Percentiles rank a stretch among this genome's conserved stretches.
These are phyloP conservation scores for Polytolypa hystricis DNA, from an alignment of 2,329 filamentous ascomycete species.

Conservation along the genomic window DNA sequence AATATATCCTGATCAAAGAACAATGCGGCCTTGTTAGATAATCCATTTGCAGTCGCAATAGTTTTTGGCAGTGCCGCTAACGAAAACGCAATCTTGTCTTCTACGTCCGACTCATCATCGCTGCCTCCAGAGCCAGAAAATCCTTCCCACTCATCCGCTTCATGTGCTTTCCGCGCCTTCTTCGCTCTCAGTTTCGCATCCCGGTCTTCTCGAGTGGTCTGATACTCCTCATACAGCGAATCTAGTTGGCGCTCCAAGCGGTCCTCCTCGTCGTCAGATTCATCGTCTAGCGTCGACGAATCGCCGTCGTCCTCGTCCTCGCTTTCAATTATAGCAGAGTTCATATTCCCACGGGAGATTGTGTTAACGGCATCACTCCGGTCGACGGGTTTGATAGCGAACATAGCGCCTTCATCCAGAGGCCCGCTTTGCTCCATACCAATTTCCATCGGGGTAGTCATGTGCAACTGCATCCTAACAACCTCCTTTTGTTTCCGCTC, in stretches of 20 bases:
- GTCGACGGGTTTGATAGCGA: slow-evolving; percentile 71
- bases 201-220: slow-evolving; percentile 62
- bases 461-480: slow-evolving; percentile 92
- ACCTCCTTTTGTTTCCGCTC: slow-evolving; percentile 92
- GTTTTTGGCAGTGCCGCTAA: slow-evolving; percentile 3
- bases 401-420: slow-evolving; percentile 71
- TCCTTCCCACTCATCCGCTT: slow-evolving; percentile 86
- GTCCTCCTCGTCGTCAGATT: slow-evolving; percentile 68
- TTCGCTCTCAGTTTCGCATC: slow-evolving; percentile 89
- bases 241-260: slow-evolving; percentile 76
- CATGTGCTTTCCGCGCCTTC: slow-evolving; percentile 67
- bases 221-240: slow-evolving; percentile 74
- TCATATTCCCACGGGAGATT: slow-evolving; percentile 71
- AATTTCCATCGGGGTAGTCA: slow-evolving; percentile 92
- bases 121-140: slow-evolving; percentile 57
- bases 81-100: slow-evolving; percentile 31
- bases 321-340: slow-evolving; percentile 45
- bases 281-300: slow-evolving; percentile 47
- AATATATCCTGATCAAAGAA: slow-evolving; percentile 98
- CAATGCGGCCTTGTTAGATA: slow-evolving; percentile 74
- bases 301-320: slow-evolving; percentile 50
- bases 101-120: slow-evolving; percentile 38
- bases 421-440: slow-evolving; percentile 79
- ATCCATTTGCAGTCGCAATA: slow-evolving; percentile 32
- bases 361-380: slow-evolving; percentile 58